These are phyloP conservation scores for Dispira parvispora DNA, from an alignment of 192 early-diverging fungal genomes.

Conservation along the genomic window DNA sequence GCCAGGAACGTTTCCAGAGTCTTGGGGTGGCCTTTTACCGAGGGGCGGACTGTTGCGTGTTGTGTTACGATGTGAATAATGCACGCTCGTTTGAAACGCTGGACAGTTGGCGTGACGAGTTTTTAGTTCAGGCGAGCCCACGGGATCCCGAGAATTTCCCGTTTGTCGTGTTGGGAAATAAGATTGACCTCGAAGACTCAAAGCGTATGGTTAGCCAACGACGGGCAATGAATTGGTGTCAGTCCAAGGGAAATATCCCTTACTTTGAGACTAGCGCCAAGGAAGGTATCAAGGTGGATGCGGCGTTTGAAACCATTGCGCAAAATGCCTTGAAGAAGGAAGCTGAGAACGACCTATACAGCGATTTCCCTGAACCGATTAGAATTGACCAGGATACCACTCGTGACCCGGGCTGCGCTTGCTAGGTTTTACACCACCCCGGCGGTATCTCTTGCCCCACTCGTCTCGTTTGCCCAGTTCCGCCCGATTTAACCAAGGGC, in stretches of 20 bases:
- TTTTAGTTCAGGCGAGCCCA: slow-evolving; percentile 88
- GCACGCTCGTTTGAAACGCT: slow-evolving; percentile 86
- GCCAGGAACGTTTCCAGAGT: slow-evolving; percentile 96
- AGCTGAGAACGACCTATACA: slow-evolving; percentile 72
- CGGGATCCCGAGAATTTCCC: slow-evolving; percentile 95
- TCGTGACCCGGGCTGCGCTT: slow-evolving; percentile 46
- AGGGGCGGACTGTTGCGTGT: slow-evolving; percentile 97
- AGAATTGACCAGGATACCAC: slow-evolving; percentile 62
- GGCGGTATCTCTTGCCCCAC: no score
- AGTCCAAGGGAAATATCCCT: slow-evolving; percentile 88
- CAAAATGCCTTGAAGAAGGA: slow-evolving; percentile 91
- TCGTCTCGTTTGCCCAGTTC: no score
- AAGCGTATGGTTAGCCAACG: slow-evolving; percentile 78
- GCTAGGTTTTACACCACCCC: slow-evolving; percentile 22
- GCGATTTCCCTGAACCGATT: slow-evolving; percentile 83
- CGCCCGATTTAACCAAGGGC: no score
- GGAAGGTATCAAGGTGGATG: slow-evolving; percentile 95
- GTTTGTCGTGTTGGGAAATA: slow-evolving; percentile 99
- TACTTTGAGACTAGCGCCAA: slow-evolving; percentile 99
- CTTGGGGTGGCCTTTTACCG: slow-evolving; percentile 98
- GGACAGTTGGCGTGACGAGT: slow-evolving; percentile 98
- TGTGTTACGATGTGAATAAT: slow-evolving; percentile 95
- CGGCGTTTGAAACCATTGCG: slow-evolving; percentile 92
- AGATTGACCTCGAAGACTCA: slow-evolving; percentile 92
- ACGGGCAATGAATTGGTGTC: slow-evolving; percentile 89